phyloP scores from a whole-genome alignment of 1,139 yeast genomes.

The Candida frijolesensis region DNA sequence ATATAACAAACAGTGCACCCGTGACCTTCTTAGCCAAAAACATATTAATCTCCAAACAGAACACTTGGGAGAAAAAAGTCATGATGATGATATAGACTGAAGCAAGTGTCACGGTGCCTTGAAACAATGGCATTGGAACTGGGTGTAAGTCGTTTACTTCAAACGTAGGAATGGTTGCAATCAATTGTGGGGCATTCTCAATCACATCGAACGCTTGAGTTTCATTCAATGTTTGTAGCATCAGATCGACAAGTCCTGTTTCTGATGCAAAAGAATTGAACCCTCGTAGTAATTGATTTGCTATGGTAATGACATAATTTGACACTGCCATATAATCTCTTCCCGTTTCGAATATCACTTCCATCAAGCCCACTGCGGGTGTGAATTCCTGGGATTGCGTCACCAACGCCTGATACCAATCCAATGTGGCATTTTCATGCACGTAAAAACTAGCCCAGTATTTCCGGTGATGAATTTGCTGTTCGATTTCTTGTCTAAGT shows the following conservation, averaged over 20 bases:
- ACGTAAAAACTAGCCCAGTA: conserved; percentile 35
- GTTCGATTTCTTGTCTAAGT: conserved; percentile 28
- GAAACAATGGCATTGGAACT: conserved; percentile 25
- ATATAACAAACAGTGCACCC: conserved; percentile 39
- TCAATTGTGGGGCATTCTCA: conserved; percentile 23
- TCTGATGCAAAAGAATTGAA: conserved; percentile 20
- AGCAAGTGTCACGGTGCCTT: conserved; percentile 37
- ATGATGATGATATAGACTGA: conserved; percentile 30
- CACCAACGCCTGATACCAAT: conserved; percentile 22
- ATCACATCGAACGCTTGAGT: conserved; percentile 21
- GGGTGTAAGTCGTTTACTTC: conserved; percentile 24
- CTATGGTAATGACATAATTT: conserved; percentile 22
- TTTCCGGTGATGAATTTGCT: conserved; percentile 33
- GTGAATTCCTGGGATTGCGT: conserved; percentile 18
- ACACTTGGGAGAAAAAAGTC: conserved; percentile 32
- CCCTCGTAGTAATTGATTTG: conserved; percentile 18
- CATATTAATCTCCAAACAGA: conserved; percentile 28
- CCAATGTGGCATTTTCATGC: conserved; percentile 28
- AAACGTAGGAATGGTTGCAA: conserved; percentile 29
- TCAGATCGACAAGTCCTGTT: conserved; percentile 21
- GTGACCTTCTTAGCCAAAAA: conserved; percentile 32
- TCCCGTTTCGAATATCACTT: conserved; percentile 34
- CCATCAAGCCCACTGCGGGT: conserved; percentile 21
- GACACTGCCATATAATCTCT: conserved; percentile 33
- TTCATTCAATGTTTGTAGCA: conserved; percentile 23